Conservation (phyloP, 2,329 filamentous ascomycete genomes). For the Clathrospora elynae region DNA sequence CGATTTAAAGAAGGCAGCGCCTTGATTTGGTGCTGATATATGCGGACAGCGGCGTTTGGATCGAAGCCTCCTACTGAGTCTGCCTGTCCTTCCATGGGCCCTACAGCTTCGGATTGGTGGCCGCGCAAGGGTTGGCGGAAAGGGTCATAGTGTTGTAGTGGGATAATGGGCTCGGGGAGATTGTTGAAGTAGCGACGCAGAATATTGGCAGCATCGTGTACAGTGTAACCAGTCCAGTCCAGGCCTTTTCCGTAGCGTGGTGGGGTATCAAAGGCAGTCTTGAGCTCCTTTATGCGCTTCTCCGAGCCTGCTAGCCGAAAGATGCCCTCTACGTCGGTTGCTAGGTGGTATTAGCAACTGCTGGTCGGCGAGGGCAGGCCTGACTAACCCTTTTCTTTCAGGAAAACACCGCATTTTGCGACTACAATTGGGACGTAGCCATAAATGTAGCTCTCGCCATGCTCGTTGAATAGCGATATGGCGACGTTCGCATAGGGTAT, state of each 20-base stretch:
- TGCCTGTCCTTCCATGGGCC: conserved; percentile 65
- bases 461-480: conserved; percentile 90
- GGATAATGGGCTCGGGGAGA: conserved; percentile 94
- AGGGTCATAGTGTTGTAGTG: conserved; percentile 86
- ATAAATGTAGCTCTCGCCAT: conserved; percentile 95
- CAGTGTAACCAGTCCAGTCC: conserved; percentile 96
- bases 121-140: conserved; percentile 82
- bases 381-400: conserved; percentile 89
- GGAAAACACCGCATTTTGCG: conserved; percentile 93
- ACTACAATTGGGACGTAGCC: conserved; percentile 98
- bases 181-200: conserved; percentile 94
- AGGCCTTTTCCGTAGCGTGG: conserved; percentile 89
- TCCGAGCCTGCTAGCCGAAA: conserved; percentile 95
- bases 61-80: conserved; percentile 77
- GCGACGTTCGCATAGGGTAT: conserved; percentile 98
- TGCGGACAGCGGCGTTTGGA: conserved; percentile 73
- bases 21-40: conserved; percentile 89
- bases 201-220: conserved; percentile 97
- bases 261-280: conserved; percentile 88
- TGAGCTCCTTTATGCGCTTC: conserved; percentile 97
- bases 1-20: conserved; percentile 91
- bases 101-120: conserved; percentile 71
- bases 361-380: background rate
- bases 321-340: conserved; percentile 92
- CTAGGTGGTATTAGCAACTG: conserved; percentile 56